Evolutionary conservation across 1,284 basidiomycete genomes (phyloP).

Genomic region (Stygiomarasmius scandens): DNA sequence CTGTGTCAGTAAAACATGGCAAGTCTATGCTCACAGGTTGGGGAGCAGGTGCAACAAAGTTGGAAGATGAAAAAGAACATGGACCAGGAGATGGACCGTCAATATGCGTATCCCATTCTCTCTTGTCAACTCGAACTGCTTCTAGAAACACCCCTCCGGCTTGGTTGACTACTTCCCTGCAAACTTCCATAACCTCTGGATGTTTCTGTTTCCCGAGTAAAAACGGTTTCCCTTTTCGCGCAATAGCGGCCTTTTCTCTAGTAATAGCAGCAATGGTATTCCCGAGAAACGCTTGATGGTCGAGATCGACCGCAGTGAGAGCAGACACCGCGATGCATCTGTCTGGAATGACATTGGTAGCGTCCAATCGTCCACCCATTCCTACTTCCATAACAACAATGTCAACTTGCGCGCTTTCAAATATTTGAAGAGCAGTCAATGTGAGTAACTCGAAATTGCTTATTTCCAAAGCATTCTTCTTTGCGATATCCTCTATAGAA

Average conservation of each 20-base stretch:
- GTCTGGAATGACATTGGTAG: conserved; percentile 87
- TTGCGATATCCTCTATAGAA: conserved; percentile 57
- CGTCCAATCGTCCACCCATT: conserved; percentile 91
- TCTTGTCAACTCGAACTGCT: conserved; percentile 29
- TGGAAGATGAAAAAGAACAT: conserved; percentile 30
- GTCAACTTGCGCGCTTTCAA: conserved; percentile 72
- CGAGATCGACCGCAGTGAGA: conserved; percentile 86
- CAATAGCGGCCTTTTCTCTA: conserved; percentile 84
- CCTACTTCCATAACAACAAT: conserved; percentile 92
- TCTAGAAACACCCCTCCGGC: conserved; percentile 47
- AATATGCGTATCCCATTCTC: conserved; percentile 44
- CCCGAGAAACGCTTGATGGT: conserved; percentile 92
- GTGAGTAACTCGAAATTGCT: conserved; percentile 88
- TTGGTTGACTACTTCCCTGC: conserved; percentile 37
- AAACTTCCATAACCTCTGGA: conserved; percentile 46
- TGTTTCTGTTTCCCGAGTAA: conserved; percentile 75
- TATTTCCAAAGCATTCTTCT: conserved; percentile 48
- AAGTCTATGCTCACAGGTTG: conserved; percentile 47
- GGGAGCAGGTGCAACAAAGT: conserved; percentile 42
- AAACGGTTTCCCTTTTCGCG: conserved; percentile 69
- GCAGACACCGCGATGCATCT: conserved; percentile 76
- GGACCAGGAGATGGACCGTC: conserved; percentile 29
- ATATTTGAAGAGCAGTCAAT: conserved; percentile 72
- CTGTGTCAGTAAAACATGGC: conserved; percentile 42
- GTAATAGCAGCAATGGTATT: conserved; percentile 77